These are phyloP conservation scores for Dipteronia dyeriana DNA, from an alignment of 345 rosid species.

Conservation along the genomic window DNA sequence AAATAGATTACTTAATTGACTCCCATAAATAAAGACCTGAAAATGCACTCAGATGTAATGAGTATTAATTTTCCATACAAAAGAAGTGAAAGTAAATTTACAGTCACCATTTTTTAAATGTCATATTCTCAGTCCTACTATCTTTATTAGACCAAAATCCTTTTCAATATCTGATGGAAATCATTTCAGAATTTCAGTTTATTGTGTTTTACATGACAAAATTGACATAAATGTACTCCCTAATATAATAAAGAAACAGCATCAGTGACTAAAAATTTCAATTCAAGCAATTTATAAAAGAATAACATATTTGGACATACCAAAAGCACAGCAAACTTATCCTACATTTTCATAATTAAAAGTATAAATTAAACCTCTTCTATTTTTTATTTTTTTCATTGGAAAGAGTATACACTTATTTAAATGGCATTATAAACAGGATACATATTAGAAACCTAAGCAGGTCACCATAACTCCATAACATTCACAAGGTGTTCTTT, in stretches of 20 bases:
- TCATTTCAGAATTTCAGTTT: neutral
- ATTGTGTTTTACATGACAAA: neutral
- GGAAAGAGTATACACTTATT: neutral
- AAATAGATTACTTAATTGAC: neutral
- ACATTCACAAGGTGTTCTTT: neutral
- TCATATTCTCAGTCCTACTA: neutral
- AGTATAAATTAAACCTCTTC: neutral
- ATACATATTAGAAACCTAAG: neutral
- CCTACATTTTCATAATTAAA: neutral
- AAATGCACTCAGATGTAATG: neutral
- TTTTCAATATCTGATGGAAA: neutral
- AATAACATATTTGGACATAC: neutral
- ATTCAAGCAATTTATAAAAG: neutral
- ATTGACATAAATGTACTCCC: neutral
- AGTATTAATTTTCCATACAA: neutral
- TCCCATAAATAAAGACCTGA: neutral
- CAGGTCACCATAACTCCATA: neutral
- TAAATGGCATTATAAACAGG: neutral
- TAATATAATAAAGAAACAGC: neutral
- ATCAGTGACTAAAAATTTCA: slow-evolving; percentile 4
- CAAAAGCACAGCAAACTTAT: neutral
- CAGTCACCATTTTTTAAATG: neutral
- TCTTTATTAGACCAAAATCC: neutral
- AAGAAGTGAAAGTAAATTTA: neutral
- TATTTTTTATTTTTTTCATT: neutral